Conservation (phyloP, 2,329 filamentous ascomycete species). For the Cephalotrichum gorgonifer region DNA sequence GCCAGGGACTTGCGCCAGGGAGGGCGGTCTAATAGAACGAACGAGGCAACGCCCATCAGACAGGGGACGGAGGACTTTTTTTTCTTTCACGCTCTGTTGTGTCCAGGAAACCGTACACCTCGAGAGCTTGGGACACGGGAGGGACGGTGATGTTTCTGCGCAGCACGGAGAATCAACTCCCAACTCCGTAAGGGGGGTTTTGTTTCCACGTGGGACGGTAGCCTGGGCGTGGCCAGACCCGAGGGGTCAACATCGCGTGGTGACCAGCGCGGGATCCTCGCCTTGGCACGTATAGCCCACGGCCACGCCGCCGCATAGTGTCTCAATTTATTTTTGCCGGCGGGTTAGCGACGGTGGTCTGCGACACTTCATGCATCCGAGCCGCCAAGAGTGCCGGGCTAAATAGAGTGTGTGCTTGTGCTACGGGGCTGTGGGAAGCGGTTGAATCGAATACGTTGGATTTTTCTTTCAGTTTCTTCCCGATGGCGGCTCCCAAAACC, state of each 20-base stretch:
- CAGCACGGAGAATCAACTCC: not conserved
- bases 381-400: not conserved
- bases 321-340: conserved; percentile 5
- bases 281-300: conserved; percentile 2
- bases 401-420: too few species aligned
- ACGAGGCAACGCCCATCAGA: not conserved
- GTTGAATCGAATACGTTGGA: too few species aligned
- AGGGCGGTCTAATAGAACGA: not conserved
- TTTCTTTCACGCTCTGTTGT: too few species aligned
- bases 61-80: not conserved
- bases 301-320: not conserved
- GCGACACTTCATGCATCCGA: conserved; percentile 5
- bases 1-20: not conserved
- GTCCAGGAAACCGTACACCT: too few species aligned
- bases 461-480: too few species aligned
- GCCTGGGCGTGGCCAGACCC: not conserved
- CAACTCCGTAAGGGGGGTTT: too few species aligned
- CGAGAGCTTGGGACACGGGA: too few species aligned
- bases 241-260: not conserved
- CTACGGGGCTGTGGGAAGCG: too few species aligned
- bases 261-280: conserved; percentile 3
- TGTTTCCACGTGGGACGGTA: not conserved
- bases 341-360: not conserved
- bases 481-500: too few species aligned
- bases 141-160: not conserved